Evolutionary conservation across 306 rosid species (phyloP), one percentile per base, ranked within the genome.

Genomic region (Cucurbita moschata): DNA sequence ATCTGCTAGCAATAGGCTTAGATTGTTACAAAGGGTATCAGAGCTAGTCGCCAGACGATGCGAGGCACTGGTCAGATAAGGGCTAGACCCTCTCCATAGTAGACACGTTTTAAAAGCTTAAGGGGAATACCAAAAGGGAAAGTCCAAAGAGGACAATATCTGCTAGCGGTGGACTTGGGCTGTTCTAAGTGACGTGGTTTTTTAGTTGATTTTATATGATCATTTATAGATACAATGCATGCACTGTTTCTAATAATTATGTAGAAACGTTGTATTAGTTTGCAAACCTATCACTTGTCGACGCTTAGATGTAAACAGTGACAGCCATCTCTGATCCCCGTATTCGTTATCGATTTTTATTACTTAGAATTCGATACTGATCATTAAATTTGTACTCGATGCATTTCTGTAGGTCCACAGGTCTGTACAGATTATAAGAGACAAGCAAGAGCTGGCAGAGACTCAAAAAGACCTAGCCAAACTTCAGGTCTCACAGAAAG

Each of bases 371-470:
- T 30, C 15, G 44, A 50, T 69, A 12, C 44, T 49, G 44, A 69
- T 3, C 58, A 44, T 21, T 71, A 6, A 68, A 16, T 1, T 30
- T 43, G 23, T 38, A 46, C 52, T 49, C 21, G 18, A 21, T 21
- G 52, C 57, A 14, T 47, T 30, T 44, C 57, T 85, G 83, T 81
- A 95, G 99, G 99, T 95, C 73, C 97, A 91, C 83, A 81, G 99
- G 86, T 89, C 99, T 74, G 96, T 91, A 53, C 99, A 95, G 85
- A 89, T 95, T 75, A 76, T 95, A 72, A 84, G 96, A 82, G 99
- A 95, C 89, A 95, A 91, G 78, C 99, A 95, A 83, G 99, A 95
- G 78, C 90, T 95, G 38, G 92, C 92, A 26, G 99, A 95, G 59
- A 82, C 99, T 56, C 97, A 95, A 80, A 95, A 91, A 81, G 97